Evolutionary conservation across 164 flowering plant species (phyloP).

Genomic region (Tetrastigma voinierianum): DNA sequence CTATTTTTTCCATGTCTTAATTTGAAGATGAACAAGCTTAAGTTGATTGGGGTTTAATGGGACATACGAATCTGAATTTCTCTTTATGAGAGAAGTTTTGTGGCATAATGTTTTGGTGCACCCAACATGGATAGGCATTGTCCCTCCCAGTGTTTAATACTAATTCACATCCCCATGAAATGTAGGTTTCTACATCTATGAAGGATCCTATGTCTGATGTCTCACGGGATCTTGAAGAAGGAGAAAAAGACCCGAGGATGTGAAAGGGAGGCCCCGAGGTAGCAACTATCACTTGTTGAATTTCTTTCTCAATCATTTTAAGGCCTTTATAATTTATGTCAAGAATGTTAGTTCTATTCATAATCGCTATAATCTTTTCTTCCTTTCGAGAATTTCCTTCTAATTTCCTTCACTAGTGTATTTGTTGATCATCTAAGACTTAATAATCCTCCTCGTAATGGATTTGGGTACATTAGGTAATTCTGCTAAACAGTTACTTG

Average conservation of each 20-base stretch:
- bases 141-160: neutral
- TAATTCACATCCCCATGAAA: neutral
- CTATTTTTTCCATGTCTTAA: constrained; percentile 17
- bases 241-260: constrained; percentile 74
- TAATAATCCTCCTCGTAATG: no score
- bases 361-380: neutral
- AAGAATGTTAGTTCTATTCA: neutral
- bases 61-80: constrained; percentile 81
- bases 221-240: constrained; percentile 71
- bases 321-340: neutral
- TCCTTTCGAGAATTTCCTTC: neutral
- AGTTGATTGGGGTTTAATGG: constrained; percentile 93
- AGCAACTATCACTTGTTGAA: neutral
- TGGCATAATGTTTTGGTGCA: neutral
- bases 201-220: constrained; percentile 85
- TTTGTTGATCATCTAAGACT: no score
- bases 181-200: constrained; percentile 85
- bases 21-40: constrained; percentile 89
- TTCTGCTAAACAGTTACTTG: no score
- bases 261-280: constrained; percentile 94
- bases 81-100: constrained; percentile 47
- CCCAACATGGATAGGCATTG: no score
- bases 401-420: neutral
- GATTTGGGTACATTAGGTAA: no score
- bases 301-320: neutral